Base-by-base conservation (phyloP, 495 filamentous ascomycete species). In the Bombardia bombarda region DNA sequence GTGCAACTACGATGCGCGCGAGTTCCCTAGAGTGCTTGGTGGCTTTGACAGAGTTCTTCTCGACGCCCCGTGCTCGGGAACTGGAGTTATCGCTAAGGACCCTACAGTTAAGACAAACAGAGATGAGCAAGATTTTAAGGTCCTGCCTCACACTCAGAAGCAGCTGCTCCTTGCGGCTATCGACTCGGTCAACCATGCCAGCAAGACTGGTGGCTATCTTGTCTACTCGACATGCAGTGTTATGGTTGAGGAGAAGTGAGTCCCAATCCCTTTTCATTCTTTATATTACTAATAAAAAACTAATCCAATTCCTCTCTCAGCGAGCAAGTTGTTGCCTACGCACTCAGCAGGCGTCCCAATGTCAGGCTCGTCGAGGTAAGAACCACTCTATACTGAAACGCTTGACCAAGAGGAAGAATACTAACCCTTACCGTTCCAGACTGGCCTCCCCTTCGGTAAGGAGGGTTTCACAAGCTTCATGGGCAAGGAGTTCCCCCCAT, bases 41-140 rank as follows among this genome's bases (percentile, higher is more conserved):
- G 92, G 92, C 10, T 97, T 98, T 55, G 92, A 97, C 62, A 55
- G 63, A 36, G 63, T 67, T 6, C 48, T 67, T 14, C 52, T 67
- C 34, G 63, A 67, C 52, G 63, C 63, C 7, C 69, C 70, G 10
- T 74, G 68, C 55, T 65, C 69, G 3, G 69, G 51, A 25, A 74
- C 69, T n/a, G 70, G 70, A 35, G 93, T 98, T 56, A 97, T 98
- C 50, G 82, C 86, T 40, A 98, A 98, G 66, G 92, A 98, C 57
- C 76, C 90, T 1, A 82, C 82, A 34, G 86, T 98, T 26, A 98
- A 98, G 73, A 97, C 90, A 5, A 95, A 94, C 72, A 97, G 95
- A 69, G 88, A 85, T 14, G 87, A 92, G 59, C 82, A 82, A 46
- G 92, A 98, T 57, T 97, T 98, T 70, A 74, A 93, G 55, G 71